Percentiles rank a stretch among this genome's conserved stretches.
Evolutionary conservation across 2,329 filamentous ascomycete species (phyloP).

Genomic region (Sarocladium brachiariae): DNA sequence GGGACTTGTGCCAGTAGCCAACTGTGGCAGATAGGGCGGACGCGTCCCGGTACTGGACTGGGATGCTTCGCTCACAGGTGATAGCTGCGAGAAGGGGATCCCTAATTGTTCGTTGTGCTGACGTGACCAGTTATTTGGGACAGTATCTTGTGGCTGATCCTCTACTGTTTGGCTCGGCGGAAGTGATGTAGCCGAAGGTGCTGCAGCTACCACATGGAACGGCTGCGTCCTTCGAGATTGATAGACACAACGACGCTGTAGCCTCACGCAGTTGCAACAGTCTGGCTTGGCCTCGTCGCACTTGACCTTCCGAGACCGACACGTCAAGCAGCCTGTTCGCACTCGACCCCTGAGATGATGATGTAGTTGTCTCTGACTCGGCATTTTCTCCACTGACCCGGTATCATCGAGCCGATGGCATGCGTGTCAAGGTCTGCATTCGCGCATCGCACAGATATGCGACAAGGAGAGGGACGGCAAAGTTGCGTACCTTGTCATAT

Average conservation of each 20-base stretch:
- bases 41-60: background rate
- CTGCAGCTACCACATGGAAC: background rate
- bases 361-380: background rate
- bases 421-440: background rate
- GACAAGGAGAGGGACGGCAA: too few relatives aligned
- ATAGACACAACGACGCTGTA: conserved; percentile 11
- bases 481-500: too few relatives aligned
- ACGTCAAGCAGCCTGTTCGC: conserved; percentile 29
- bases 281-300: conserved; percentile 21
- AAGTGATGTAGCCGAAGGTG: background rate
- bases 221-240: background rate
- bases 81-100: background rate
- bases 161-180: background rate
- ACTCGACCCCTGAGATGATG: background rate
- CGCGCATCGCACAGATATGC: background rate
- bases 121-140: background rate
- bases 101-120: background rate
- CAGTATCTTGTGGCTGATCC: background rate
- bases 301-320: conserved; percentile 34
- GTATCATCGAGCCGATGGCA: background rate
- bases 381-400: background rate
- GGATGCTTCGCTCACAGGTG: background rate
- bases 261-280: conserved; percentile 10
- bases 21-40: background rate
- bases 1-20: background rate